Evolutionary conservation across 192 early-diverging fungal genomes (phyloP).

Genomic region (Pilobolus umbonatus): DNA sequence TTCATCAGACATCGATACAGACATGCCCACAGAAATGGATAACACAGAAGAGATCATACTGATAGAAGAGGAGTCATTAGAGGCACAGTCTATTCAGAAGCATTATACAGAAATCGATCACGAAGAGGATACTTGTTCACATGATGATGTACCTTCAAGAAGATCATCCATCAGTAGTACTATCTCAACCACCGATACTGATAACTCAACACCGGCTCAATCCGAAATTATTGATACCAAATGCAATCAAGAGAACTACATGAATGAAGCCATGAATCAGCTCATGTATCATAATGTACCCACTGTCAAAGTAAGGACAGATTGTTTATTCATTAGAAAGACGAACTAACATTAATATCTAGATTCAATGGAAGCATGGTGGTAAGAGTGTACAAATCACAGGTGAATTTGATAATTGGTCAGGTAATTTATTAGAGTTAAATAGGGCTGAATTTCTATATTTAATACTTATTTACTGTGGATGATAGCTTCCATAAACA

Average conservation of each 20-base stretch:
- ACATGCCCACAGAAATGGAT: neutral
- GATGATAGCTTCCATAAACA: neutral
- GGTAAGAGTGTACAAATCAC: conserved; percentile 36
- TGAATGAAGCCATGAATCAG: neutral
- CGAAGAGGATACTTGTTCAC: neutral
- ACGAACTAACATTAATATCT: neutral
- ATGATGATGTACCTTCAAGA: neutral
- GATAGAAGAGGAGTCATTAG: neutral
- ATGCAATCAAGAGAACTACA: neutral
- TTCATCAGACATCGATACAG: neutral
- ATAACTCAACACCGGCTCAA: neutral
- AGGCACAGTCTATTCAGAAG: too few species aligned
- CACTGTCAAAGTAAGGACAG: neutral
- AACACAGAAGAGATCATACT: neutral
- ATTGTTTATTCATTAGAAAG: neutral
- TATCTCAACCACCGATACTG: neutral
- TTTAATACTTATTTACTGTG: neutral
- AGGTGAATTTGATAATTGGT: conserved; percentile 38
- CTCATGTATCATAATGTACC: neutral
- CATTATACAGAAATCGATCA: too few species aligned
- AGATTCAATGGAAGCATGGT: conserved; percentile 38
- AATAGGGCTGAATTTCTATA: neutral
- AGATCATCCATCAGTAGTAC: conserved; percentile 1
- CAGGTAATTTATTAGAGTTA: conserved; percentile 16
- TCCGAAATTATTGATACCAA: neutral